phyloP scores from a whole-genome alignment of 2,329 filamentous ascomycete genomes.

The Penicillium capsulatum region DNA sequence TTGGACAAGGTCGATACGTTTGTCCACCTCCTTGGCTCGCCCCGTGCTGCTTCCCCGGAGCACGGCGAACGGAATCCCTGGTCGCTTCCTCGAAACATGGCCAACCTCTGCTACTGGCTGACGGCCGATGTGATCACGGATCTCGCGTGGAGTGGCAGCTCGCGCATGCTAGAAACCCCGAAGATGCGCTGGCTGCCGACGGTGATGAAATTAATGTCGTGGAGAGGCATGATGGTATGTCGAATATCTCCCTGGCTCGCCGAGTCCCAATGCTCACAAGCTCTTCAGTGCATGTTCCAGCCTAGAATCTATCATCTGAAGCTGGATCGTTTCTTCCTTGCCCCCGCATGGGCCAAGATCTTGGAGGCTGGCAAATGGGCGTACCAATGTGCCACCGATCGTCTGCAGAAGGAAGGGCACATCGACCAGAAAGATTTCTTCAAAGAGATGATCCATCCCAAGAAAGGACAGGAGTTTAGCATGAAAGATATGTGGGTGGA shows the following conservation, averaged over 20 bases:
- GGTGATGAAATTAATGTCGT: neutral
- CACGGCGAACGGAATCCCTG: neutral
- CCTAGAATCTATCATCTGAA: slow-evolving; percentile 1
- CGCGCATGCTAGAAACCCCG: slow-evolving; percentile 1
- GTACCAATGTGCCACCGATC: neutral
- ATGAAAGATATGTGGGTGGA: slow-evolving; percentile 4
- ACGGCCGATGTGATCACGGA: slow-evolving; percentile 2
- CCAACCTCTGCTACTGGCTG: neutral
- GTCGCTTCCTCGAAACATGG: neutral
- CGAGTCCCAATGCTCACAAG: neutral
- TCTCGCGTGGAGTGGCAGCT: slow-evolving; percentile 1
- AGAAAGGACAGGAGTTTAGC: neutral
- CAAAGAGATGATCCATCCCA: slow-evolving; percentile 1
- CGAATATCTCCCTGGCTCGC: too few species aligned
- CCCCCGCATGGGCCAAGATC: neutral
- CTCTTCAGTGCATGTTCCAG: slow-evolving; percentile 1
- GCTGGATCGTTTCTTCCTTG: slow-evolving; percentile 4
- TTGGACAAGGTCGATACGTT: neutral
- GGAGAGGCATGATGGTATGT: neutral
- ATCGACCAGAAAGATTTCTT: neutral
- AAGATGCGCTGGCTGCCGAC: neutral
- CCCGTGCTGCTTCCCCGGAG: too few species aligned
- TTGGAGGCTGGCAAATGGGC: neutral
- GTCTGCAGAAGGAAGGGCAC: neutral
- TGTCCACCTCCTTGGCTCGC: neutral